Percentiles rank a stretch among this genome's conserved stretches.
phyloP scores from a whole-genome alignment of 257 asterid species.

The Oldenlandia corymbosa region DNA sequence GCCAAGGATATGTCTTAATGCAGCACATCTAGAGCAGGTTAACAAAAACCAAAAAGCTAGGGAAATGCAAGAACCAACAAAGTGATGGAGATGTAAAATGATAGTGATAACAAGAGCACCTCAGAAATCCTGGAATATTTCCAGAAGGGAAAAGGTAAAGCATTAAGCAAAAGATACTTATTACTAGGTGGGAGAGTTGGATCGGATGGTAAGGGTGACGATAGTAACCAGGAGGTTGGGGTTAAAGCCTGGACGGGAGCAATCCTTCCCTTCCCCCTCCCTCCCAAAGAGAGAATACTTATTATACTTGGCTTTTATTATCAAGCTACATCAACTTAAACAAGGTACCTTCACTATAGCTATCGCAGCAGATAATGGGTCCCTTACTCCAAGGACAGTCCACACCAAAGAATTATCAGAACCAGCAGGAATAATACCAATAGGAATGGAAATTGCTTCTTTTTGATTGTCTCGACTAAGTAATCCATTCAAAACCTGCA shows the following conservation, averaged over 20 bases:
- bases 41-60: neutral
- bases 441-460: constrained; percentile 92
- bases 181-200: no score
- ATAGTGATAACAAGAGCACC: neutral
- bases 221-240: no score
- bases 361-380: constrained; percentile 94
- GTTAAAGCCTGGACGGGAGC: no score
- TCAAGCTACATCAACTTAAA: neutral
- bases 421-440: constrained; percentile 99
- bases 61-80: neutral
- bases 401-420: constrained; percentile 96
- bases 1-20: neutral
- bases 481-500: constrained; percentile 93
- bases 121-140: neutral
- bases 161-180: neutral
- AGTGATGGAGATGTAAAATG: neutral
- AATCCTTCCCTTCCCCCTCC: no score
- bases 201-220: no score
- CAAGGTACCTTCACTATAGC: constrained; percentile 77
- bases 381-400: constrained; percentile 98
- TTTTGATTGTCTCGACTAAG: constrained; percentile 91
- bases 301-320: neutral
- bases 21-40: neutral
- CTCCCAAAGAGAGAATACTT: no score
- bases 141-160: neutral